Conservation (phyloP, 306 rosid genomes). For the Castanopsis chinensis region DNA sequence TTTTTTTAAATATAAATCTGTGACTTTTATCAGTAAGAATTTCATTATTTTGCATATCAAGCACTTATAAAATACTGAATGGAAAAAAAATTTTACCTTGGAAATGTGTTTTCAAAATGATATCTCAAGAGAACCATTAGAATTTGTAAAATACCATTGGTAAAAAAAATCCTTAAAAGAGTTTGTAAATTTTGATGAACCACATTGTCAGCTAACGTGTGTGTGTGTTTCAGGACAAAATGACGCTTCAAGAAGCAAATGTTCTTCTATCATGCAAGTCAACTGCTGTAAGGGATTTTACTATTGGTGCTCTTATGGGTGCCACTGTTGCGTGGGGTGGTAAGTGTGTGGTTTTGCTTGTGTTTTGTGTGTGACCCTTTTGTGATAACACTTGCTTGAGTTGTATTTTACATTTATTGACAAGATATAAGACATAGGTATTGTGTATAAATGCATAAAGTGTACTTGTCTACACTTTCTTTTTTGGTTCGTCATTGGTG, state of each 20-base stretch:
- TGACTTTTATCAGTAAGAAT: too few species aligned
- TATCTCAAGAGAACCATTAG: background rate
- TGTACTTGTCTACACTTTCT: background rate
- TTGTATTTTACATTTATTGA: background rate
- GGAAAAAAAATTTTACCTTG: too few species aligned
- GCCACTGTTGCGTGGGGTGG: constrained; percentile 48
- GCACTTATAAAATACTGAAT: too few species aligned
- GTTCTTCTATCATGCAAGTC: constrained; percentile 40
- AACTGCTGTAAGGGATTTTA: constrained; percentile 23
- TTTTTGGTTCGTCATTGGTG: background rate
- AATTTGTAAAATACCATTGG: background rate
- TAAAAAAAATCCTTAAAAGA: background rate
- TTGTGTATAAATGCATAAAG: background rate
- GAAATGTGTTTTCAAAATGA: background rate
- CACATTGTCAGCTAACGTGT: background rate
- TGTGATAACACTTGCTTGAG: background rate
- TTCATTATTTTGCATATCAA: too few species aligned
- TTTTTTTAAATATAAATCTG: too few species aligned
- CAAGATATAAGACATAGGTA: background rate
- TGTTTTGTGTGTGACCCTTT: background rate
- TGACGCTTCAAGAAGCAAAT: constrained; percentile 46
- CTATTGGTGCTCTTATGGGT: constrained; percentile 35
- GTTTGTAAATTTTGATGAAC: background rate
- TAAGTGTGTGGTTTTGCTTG: constrained; percentile 16
- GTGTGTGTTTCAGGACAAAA: constrained; percentile 24